Base-by-base conservation (phyloP, 176 grass and related monocot species). In the Eleusine indica region DNA sequence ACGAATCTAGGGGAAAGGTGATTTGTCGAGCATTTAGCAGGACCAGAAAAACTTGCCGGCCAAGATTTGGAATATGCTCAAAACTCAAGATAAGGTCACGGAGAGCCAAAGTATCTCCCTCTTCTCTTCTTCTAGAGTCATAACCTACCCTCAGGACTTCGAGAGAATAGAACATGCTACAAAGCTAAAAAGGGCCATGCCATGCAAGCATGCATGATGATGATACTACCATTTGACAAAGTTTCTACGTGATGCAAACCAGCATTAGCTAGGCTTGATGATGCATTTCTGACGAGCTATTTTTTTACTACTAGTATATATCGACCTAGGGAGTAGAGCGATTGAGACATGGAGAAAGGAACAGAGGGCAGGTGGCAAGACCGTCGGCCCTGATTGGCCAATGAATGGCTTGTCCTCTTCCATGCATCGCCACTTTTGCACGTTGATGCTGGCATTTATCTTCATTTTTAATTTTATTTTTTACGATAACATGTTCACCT, bases 21-120 rank as follows among this genome's bases (percentile, higher is more conserved):
- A 14, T 49, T 75, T 87, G 49, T 40, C 10, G 14, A 19, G 25
- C 71, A 75, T 58, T 48, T 75, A 21, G 48, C 70, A 47, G 13
- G 47, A 38, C 21, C 21, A 5, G 10, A 38, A 7, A 70, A 11
- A 10, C 86, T 88, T 88, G 74, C 86, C 74, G 74, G 44, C 73
- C 74, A 88, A 64, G 56, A 5, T 48, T 56, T 88, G 22, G 56
- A 88, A 83, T 66, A 71, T 78, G 86, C 66, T 72, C n/a, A 48
- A 29, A 35, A 10, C 6, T 48, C 22, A 63, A 44, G 66, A 54
- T 54, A 70, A 57, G 29, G 15, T 52, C 73, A 66, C 11, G 32
- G 32, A 46, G 42, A 56, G 1, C 19, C 8, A 16, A 28, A 44
- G 74, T 47, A 71, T 17, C 74, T 12, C 22, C 52, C 10, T 44